These are phyloP conservation scores for Chaetomiaceae sp. DNA, from an alignment of 2,329 filamentous ascomycete species.

Conservation along the genomic window DNA sequence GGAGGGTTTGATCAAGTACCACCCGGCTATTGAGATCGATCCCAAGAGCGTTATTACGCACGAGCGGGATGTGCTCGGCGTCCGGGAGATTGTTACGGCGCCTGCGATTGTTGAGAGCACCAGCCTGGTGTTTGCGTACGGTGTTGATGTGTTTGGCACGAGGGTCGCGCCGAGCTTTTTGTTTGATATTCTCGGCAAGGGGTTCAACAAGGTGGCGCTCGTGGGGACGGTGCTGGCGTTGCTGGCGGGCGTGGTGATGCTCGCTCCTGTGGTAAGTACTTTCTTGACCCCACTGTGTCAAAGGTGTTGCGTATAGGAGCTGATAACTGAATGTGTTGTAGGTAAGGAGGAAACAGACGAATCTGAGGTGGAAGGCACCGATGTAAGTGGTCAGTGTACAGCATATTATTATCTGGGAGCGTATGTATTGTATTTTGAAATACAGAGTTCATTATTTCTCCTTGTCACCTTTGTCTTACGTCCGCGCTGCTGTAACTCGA, in stretches of 20 bases:
- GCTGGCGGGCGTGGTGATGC: conserved; percentile 66
- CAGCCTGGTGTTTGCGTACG: conserved; percentile 81
- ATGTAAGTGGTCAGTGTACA: conserved; percentile 21
- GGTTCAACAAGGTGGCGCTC: conserved; percentile 87
- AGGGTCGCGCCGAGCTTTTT: conserved; percentile 79
- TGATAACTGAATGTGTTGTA: conserved; percentile 35
- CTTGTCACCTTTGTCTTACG: too few species aligned
- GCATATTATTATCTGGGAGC: not conserved
- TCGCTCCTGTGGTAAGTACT: conserved; percentile 77
- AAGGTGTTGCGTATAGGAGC: not conserved
- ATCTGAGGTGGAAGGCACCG: conserved; percentile 54
- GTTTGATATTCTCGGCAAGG: conserved; percentile 90
- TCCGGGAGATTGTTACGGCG: conserved; percentile 66
- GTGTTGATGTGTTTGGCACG: conserved; percentile 83
- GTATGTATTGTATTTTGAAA: not conserved
- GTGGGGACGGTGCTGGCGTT: conserved; percentile 79
- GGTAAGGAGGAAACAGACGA: conserved; percentile 64
- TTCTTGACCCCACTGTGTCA: not conserved
- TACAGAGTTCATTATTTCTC: not conserved
- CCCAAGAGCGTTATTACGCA: conserved; percentile 78
- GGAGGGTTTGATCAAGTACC: conserved; percentile 77
- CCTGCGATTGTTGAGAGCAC: conserved; percentile 88
- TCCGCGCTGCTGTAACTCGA: too few species aligned
- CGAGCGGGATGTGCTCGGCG: conserved; percentile 72
- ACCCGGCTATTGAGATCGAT: conserved; percentile 75